A percentile compares a stretch with the other conserved stretches of the same genome.
Evolutionary conservation across 2,329 filamentous ascomycete species (phyloP).

Genomic region (Fusarium floridanum): DNA sequence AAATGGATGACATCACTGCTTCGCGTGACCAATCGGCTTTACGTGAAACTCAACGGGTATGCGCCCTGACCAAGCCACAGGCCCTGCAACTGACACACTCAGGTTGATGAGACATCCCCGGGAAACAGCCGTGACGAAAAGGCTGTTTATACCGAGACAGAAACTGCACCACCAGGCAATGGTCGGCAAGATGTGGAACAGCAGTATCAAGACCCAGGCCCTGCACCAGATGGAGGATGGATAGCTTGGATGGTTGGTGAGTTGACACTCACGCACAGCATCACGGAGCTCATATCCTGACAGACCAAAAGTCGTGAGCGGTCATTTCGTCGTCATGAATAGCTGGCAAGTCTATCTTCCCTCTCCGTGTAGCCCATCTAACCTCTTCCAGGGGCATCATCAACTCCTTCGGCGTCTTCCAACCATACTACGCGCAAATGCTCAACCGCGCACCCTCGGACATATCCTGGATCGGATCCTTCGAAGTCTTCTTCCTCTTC

Average conservation of each 20-base stretch:
- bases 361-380: conserved; percentile 41
- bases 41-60: background rate
- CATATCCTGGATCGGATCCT: conserved; percentile 66
- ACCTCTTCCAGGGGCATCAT: conserved; percentile 59
- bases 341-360: conserved; percentile 1
- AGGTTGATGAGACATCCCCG: background rate
- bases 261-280: background rate
- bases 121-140: background rate
- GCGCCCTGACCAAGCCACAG: background rate
- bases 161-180: background rate
- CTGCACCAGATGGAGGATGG: conserved; percentile 19
- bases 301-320: background rate
- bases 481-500: conserved; percentile 66
- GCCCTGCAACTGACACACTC: background rate
- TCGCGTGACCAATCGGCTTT: background rate
- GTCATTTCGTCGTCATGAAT: conserved; percentile 45
- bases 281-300: conserved; percentile 9
- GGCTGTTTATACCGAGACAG: background rate
- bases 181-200: background rate
- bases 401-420: conserved; percentile 65
- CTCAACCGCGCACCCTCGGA: conserved; percentile 57
- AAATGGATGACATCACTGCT: conserved; percentile 2
- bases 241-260: conserved; percentile 18
- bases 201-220: background rate
- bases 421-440: conserved; percentile 59